Evolutionary conservation across 345 rosid genomes (phyloP), one percentile per base, ranked within the genome.

Genomic region (Sonneratia alba): DNA sequence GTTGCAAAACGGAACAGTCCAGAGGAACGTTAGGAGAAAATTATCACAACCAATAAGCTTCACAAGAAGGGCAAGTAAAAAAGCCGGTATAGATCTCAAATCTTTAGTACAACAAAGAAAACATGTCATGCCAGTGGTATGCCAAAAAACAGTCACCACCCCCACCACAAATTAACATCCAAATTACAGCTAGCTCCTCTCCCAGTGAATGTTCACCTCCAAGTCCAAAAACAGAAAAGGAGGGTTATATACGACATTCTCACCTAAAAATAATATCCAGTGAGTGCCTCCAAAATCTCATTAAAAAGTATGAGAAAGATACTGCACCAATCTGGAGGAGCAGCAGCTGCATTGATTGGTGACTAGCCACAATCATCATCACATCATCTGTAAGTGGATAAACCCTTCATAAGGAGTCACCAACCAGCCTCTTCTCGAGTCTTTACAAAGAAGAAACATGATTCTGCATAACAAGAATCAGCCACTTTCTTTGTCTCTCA

Each of bases 401-500:
- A 69, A 70, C 59, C 37, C 74, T 36, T 36, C 59, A 53, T 3
- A 24, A 59, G 66, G 55, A 61, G 64, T 72, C 75, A 18, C 68
- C 32, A 37, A n/a, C 71, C 68, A 19, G 69, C 59, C 15, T 49
- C 53, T 49, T 15, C 22, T 19, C 27, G 8, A 47, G 36, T 59
- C 62, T 32, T 51, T 13, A 74, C 57, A 36, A 9, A 42, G 22
- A 36, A 13, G 16, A 3, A 27, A 36, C 3, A 24, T 36, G 63
- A 70, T 40, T 36, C 15, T 16, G 47, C 7, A 14, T 9, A 45
- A 66, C 24, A 65, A 75, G 47, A 27, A 68, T 80, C 77, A 86
- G 81, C 81, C 90, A 83, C 90, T 83, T 55, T 83, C 86, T 75
- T 87, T 76, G 36, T 85, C 86, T 75, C 91, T 77, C 38, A 74